These are phyloP conservation scores for Aphanomyces invadans DNA, from an alignment of 352 stramenopile species.

Conservation along the genomic window DNA sequence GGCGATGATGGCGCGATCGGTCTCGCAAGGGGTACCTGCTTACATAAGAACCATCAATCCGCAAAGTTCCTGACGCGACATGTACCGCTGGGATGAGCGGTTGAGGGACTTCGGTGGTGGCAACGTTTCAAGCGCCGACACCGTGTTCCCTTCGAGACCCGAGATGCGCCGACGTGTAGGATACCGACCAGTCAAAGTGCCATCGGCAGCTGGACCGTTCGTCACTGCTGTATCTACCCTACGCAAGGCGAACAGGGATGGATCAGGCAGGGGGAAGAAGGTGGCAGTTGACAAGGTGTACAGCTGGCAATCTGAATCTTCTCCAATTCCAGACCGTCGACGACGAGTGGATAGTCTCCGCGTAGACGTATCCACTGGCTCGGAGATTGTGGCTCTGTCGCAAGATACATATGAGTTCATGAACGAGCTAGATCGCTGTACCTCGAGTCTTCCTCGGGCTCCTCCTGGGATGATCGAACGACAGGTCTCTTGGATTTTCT, in stretches of 20 bases:
- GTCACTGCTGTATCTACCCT: too few species aligned
- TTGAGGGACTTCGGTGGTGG: not conserved
- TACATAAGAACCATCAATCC: not conserved
- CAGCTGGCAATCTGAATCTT: not conserved
- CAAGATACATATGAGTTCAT: not conserved
- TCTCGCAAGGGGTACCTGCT: not conserved
- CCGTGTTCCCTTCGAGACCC: not conserved
- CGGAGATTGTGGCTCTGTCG: not conserved
- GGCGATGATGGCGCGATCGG: not conserved
- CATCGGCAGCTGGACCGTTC: too few species aligned
- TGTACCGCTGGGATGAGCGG: too few species aligned
- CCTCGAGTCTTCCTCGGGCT: not conserved
- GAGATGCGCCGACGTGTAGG: too few species aligned
- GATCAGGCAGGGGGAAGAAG: too few species aligned
- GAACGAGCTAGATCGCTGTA: not conserved
- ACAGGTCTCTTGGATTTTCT: too few species aligned
- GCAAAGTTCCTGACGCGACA: too few species aligned
- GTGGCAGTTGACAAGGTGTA: too few species aligned
- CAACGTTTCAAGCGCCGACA: not conserved
- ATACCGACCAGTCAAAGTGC: too few species aligned
- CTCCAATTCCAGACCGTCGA: not conserved
- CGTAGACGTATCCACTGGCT: not conserved
- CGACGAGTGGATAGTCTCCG: not conserved
- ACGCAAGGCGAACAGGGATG: too few species aligned
- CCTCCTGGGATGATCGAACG: too few species aligned